Evolutionary conservation across 1,284 basidiomycete species (phyloP), one percentile per base, ranked within the genome.

Genomic region (Earliella scabrosa): DNA sequence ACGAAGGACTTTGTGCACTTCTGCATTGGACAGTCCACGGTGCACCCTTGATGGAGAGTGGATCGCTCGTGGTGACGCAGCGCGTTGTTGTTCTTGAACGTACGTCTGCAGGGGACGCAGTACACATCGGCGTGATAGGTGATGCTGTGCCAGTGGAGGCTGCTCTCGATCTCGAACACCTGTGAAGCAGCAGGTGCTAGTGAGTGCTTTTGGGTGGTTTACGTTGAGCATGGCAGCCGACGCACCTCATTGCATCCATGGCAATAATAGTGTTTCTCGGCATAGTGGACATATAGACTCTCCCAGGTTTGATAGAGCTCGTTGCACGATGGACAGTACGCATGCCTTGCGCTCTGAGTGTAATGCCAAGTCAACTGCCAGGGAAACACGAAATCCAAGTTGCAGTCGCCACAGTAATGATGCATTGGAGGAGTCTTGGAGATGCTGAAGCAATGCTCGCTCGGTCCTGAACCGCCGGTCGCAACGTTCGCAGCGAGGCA

Each of bases 331-430:
- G 45, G 40, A 51, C 71, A 73, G 46, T 65, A 71, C 27, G 49
- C 31, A 47, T 72, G 71, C 2, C 35, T 21, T 2, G 60, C 47
- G 50, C 68, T 71, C 20, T 66, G 63, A 10, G 49, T 45, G 47
- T 48, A 67, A 41, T 70, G 69, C 54, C 66, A 56, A 3, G 34
- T 43, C n/a, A 63, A 49, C 8, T 38, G 56, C 18, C 13, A 11
- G 5, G 50, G 26, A n/a, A 58, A 52, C 10, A 52, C 41, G 43
- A 68, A 68, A 41, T 64, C 60, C 21, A 35, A 51, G 44, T 55
- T 52, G 63, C 77, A 80, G 2, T 67, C 55, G 26, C 67, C 34
- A 64, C 78, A 81, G 31, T 71, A 56, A 46, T 71, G 48, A 40
- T 77, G 76, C 10, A 31, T 32, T 44, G 31, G 44, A 11, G 2